Percentiles rank a stretch among this genome's conserved stretches.
Evolutionary conservation across 495 filamentous ascomycete species (phyloP).

Genomic region (Pyrenula aspistea): DNA sequence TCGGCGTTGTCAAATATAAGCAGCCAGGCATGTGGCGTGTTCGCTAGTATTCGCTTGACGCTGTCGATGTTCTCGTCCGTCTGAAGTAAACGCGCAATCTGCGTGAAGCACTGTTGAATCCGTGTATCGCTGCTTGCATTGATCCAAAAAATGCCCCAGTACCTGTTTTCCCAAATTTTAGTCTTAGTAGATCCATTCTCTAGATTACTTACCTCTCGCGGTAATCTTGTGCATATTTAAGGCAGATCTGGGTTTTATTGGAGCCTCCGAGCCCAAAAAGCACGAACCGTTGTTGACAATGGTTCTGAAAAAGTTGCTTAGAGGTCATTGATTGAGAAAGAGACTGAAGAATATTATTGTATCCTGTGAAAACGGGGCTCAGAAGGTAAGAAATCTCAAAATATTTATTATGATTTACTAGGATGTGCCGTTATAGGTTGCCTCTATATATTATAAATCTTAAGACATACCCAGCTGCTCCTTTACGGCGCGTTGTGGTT

Average conservation of each 20-base stretch:
- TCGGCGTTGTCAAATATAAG: too few relatives aligned
- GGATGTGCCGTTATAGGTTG: background rate
- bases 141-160: constrained; percentile 30
- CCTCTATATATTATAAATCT: background rate
- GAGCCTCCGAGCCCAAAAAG: constrained; percentile 9
- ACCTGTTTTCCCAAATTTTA: constrained; percentile 12
- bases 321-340: background rate
- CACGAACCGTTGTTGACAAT: background rate
- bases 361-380: background rate
- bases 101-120: constrained; percentile 13
- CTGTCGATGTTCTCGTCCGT: constrained; percentile 11
- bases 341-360: background rate
- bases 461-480: background rate
- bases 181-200: background rate
- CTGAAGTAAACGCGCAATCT: constrained; percentile 7
- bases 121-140: constrained; percentile 20
- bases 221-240: constrained; percentile 24
- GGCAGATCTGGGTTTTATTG: too few relatives aligned
- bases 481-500: constrained; percentile 2
- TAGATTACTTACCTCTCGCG: constrained; percentile 5
- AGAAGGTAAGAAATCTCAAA: background rate
- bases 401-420: background rate
- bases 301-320: background rate
- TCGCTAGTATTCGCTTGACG: constrained; percentile 18
- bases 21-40: constrained; percentile 19